Evolutionary conservation across 2,329 filamentous ascomycete species (phyloP).

Genomic region (Aureobasidium zeae): DNA sequence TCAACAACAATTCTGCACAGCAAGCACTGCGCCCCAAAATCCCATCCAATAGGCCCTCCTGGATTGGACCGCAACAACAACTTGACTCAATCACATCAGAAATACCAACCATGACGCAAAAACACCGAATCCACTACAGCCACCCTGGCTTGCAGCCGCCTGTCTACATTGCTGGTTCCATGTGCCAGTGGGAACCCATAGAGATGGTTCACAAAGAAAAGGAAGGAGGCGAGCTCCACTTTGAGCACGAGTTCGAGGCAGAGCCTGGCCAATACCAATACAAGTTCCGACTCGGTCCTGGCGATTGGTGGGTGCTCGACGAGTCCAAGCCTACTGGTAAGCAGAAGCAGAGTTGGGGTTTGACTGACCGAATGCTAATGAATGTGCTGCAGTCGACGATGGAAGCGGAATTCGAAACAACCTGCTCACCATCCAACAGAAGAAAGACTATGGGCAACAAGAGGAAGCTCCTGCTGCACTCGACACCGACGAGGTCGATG

Average conservation of each 20-base stretch:
- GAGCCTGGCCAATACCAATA: slow-evolving; percentile 58
- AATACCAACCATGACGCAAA: slow-evolving; percentile 23
- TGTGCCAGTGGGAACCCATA: slow-evolving; percentile 57
- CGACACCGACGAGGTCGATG: slow-evolving; percentile 1
- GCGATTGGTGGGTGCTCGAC: slow-evolving; percentile 63
- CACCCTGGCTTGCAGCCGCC: slow-evolving; percentile 54
- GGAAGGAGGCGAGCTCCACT: slow-evolving; percentile 45
- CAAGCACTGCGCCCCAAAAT: slow-evolving; percentile 1
- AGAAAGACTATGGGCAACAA: neutral
- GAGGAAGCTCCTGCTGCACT: neutral
- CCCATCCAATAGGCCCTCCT: slow-evolving; percentile 15
- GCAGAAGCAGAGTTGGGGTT: slow-evolving; percentile 18
- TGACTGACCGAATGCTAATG: neutral
- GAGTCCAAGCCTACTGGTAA: slow-evolving; percentile 52
- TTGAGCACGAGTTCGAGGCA: slow-evolving; percentile 47
- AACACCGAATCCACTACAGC: slow-evolving; percentile 52
- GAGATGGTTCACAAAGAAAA: slow-evolving; percentile 52
- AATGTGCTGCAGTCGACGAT: slow-evolving; percentile 36
- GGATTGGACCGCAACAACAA: slow-evolving; percentile 15
- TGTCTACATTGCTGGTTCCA: slow-evolving; percentile 60
- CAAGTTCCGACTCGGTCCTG: slow-evolving; percentile 60
- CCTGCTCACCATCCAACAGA: slow-evolving; percentile 31
- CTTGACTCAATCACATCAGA: slow-evolving; percentile 4
- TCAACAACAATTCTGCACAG: slow-evolving; percentile 2
- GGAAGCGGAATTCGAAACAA: slow-evolving; percentile 48